These are phyloP conservation scores for Musa itinerans DNA, from an alignment of 176 grass and related monocot genomes.

Conservation along the genomic window DNA sequence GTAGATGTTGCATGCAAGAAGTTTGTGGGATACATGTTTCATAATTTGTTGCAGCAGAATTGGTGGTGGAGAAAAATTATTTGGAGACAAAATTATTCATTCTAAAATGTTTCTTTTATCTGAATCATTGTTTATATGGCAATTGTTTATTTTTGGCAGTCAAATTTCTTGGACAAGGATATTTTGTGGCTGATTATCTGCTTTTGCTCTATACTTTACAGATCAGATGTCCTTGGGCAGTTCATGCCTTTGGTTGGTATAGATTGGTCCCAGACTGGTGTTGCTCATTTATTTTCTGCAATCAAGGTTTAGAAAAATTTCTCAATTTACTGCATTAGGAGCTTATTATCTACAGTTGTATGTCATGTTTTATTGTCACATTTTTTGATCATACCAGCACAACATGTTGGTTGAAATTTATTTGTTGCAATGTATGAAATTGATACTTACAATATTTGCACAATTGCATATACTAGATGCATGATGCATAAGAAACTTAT, in stretches of 20 bases:
- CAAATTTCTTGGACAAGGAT: background rate
- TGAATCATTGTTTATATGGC: too few species aligned
- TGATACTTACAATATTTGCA: too few species aligned
- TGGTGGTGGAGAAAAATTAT: background rate
- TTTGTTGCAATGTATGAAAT: too few species aligned
- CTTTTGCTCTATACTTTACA: conserved; percentile 34
- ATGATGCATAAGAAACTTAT: too few species aligned
- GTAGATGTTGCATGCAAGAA: background rate
- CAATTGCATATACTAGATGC: too few species aligned
- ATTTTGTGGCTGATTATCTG: background rate
- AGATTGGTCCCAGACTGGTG: conserved; percentile 98
- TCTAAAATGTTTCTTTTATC: too few species aligned
- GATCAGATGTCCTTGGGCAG: conserved; percentile 97
- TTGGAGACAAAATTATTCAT: too few species aligned
- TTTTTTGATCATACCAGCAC: background rate
- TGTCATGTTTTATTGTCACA: background rate
- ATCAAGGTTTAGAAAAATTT: conserved; percentile 54
- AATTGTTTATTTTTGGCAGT: too few species aligned
- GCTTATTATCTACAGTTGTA: background rate
- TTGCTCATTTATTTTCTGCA: conserved; percentile 95
- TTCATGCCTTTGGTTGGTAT: conserved; percentile 97
- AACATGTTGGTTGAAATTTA: too few species aligned
- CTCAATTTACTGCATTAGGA: background rate
- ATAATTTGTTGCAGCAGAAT: background rate
- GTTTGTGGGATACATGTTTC: background rate